phyloP scores from a whole-genome alignment of 805 yeast species.

The Teunomyces barrocoloradensis region DNA sequence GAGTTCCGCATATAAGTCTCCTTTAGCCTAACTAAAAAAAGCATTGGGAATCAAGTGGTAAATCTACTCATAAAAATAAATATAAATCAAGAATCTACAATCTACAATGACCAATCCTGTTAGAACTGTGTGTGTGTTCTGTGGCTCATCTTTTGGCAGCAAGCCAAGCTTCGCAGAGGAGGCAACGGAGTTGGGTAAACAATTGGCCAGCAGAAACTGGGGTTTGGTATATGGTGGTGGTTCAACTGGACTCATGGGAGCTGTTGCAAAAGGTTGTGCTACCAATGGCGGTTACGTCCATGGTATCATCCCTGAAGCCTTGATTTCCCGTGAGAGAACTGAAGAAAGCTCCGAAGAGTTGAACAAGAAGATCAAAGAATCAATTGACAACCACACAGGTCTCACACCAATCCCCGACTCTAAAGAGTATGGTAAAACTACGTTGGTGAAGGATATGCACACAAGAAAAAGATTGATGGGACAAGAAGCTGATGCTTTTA shows the following conservation, averaged over 20 bases:
- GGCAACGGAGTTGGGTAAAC: slow-evolving; percentile 60
- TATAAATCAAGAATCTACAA: not conserved
- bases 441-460: slow-evolving; percentile 86
- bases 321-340: slow-evolving; percentile 65
- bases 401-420: slow-evolving; percentile 62
- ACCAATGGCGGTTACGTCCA: slow-evolving; percentile 65
- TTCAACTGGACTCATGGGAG: slow-evolving; percentile 80
- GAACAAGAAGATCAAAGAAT: slow-evolving; percentile 47
- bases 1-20: no score
- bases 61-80: not conserved
- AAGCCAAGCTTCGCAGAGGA: slow-evolving; percentile 46
- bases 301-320: slow-evolving; percentile 84
- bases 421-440: slow-evolving; percentile 67
- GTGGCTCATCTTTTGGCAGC: slow-evolving; percentile 79
- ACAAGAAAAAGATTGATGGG: slow-evolving; percentile 87
- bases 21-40: not conserved
- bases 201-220: slow-evolving; percentile 59
- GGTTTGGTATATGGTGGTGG: slow-evolving; percentile 91
- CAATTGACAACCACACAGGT: slow-evolving; percentile 64
- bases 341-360: slow-evolving; percentile 22
- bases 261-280: slow-evolving; percentile 64
- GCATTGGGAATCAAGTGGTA: not conserved
- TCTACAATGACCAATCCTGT: slow-evolving; percentile 23
- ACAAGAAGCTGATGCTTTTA: slow-evolving; percentile 77
- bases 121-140: slow-evolving; percentile 74